A percentile compares a stretch with the other conserved stretches of the same genome.
Conservation (phyloP, 306 rosid genomes). For the Morella rubra region DNA sequence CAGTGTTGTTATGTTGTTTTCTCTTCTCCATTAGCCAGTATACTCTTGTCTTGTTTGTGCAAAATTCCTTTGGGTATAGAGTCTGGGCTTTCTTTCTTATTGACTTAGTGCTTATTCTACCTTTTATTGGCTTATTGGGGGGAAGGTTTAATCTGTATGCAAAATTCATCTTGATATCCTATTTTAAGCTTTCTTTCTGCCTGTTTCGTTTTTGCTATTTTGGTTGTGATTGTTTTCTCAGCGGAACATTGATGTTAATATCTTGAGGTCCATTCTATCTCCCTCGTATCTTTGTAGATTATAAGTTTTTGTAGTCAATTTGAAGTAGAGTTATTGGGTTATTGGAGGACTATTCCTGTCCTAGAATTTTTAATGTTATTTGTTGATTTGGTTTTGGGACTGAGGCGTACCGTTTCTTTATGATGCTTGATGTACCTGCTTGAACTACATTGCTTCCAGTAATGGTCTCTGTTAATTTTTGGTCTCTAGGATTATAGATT, state of each 20-base stretch:
- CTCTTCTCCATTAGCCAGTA: too few relatives aligned
- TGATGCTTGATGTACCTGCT: background rate
- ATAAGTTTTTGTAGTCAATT: background rate
- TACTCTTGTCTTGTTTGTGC: background rate
- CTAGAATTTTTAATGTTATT: background rate
- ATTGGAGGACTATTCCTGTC: too few relatives aligned
- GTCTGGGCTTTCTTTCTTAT: background rate
- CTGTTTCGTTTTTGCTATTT: background rate
- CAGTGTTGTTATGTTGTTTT: too few relatives aligned
- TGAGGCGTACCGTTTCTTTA: background rate
- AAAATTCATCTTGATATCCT: background rate
- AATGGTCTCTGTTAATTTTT: background rate
- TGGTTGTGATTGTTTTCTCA: background rate
- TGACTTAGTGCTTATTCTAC: background rate
- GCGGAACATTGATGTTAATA: background rate
- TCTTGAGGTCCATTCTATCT: slow-evolving; percentile 4
- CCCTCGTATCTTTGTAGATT: background rate
- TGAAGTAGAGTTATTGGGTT: background rate
- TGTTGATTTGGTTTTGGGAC: background rate
- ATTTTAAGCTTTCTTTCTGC: background rate
- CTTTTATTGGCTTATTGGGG: background rate
- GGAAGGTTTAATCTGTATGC: background rate
- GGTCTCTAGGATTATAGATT: background rate
- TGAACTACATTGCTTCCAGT: background rate
- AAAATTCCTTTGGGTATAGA: background rate